Conservation (phyloP, 176 grass and related monocot species). For the Raddia distichophylla region DNA sequence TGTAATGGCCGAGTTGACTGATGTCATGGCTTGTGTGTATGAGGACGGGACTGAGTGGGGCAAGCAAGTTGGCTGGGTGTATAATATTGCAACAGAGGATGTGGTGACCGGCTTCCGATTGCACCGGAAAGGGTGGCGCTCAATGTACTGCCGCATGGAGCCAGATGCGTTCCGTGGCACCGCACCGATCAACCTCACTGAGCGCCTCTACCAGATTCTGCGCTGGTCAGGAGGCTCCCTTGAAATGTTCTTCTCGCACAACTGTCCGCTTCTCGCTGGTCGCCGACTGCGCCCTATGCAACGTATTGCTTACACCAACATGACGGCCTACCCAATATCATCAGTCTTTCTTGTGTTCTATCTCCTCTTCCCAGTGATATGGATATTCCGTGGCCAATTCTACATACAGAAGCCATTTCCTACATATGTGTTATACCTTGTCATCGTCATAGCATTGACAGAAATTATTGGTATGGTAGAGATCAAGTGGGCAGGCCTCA, state of each 20-base stretch:
- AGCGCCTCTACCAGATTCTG: slow-evolving; percentile 56
- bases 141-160: slow-evolving; percentile 57
- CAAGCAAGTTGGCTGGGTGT: slow-evolving; percentile 57
- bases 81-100: slow-evolving; percentile 57
- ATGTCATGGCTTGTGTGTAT: slow-evolving; percentile 47
- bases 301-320: slow-evolving; percentile 52
- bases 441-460: slow-evolving; percentile 41
- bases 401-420: slow-evolving; percentile 63
- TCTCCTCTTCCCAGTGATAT: slow-evolving; percentile 53
- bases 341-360: slow-evolving; percentile 55
- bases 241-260: slow-evolving; percentile 55
- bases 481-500: slow-evolving; percentile 54
- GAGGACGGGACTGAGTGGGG: slow-evolving; percentile 44
- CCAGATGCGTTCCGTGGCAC: slow-evolving; percentile 57
- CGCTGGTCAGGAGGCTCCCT: slow-evolving; percentile 59
- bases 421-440: slow-evolving; percentile 49
- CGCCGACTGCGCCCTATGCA: slow-evolving; percentile 48
- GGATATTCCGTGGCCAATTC: slow-evolving; percentile 55
- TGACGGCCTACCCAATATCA: slow-evolving; percentile 58
- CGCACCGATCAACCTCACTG: slow-evolving; percentile 58
- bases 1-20: slow-evolving; percentile 36
- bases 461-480: slow-evolving; percentile 52
- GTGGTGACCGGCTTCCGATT: slow-evolving; percentile 57
- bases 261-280: slow-evolving; percentile 47
- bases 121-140: slow-evolving; percentile 51